Conservation (phyloP, 2,329 filamentous ascomycete genomes). For the Curvularia sp. region DNA sequence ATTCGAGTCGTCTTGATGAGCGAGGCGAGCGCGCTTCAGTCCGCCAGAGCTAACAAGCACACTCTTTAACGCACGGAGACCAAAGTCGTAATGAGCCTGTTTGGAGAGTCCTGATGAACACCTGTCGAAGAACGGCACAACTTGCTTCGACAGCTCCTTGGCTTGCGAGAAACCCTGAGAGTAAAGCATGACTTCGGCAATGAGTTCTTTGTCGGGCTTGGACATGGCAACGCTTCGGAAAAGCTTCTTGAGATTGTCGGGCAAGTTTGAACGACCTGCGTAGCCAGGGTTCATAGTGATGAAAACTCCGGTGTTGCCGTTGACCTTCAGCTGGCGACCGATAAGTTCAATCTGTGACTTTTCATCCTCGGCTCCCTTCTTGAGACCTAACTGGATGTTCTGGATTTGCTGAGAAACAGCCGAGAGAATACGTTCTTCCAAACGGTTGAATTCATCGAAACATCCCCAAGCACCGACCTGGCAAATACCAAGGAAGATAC, state of each 20-base stretch:
- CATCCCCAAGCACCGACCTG: conserved; percentile 99
- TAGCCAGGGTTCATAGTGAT: conserved; percentile 99
- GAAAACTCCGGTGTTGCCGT: conserved; percentile 95
- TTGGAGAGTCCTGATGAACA: conserved; percentile 84
- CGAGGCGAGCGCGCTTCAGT: conserved; percentile 84
- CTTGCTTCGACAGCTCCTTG: conserved; percentile 90
- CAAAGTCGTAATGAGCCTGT: conserved; percentile 99
- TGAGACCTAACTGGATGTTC: conserved; percentile 96
- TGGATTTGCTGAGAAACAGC: conserved; percentile 99
- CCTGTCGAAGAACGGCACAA: conserved; percentile 97
- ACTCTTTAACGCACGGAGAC: conserved; percentile 95
- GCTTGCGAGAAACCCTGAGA: conserved; percentile 98
- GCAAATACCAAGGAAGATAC: conserved; percentile 98
- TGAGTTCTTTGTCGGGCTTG: conserved; percentile 98
- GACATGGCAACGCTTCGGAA: conserved; percentile 99
- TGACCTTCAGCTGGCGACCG: conserved; percentile 87
- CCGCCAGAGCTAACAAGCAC: conserved; percentile 97
- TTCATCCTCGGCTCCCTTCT: conserved; percentile 80
- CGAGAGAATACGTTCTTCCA: conserved; percentile 96
- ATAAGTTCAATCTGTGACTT: conserved; percentile 93
- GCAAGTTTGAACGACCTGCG: conserved; percentile 94
- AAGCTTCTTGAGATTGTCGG: conserved; percentile 98
- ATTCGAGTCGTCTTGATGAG: conserved; percentile 60
- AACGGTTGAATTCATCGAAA: conserved; percentile 99
- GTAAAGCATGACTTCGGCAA: conserved; percentile 99